These are phyloP conservation scores for Xylaria sp. DNA, from an alignment of 2,329 filamentous ascomycete species.

Conservation along the genomic window DNA sequence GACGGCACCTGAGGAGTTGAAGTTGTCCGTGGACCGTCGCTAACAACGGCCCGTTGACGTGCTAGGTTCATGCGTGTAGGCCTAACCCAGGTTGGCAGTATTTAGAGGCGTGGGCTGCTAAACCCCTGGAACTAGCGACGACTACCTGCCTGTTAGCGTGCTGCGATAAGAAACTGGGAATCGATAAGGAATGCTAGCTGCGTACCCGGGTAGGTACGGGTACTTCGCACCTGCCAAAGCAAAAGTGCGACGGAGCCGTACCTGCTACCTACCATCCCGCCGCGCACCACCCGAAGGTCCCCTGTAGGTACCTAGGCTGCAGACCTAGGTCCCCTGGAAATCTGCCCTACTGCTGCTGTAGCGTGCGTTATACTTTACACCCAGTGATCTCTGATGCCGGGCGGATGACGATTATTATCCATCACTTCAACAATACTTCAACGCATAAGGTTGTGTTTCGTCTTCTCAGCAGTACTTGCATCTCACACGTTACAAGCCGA, in stretches of 20 bases:
- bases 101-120: background rate
- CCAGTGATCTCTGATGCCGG: background rate
- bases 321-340: too few relatives aligned
- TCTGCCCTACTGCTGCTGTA: background rate
- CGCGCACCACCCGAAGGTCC: background rate
- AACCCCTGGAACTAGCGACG: slow-evolving; percentile 6
- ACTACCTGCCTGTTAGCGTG: slow-evolving; percentile 22
- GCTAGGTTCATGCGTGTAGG: background rate
- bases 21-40: too few relatives aligned
- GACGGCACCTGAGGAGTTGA: background rate
- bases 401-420: background rate
- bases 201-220: background rate
- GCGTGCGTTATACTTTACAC: background rate
- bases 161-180: slow-evolving; percentile 25
- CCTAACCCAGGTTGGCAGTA: background rate
- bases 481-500: background rate
- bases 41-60: too few relatives aligned
- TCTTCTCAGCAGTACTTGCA: background rate
- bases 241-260: background rate
- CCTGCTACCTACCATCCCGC: background rate
- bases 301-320: background rate
- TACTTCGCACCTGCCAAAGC: background rate
- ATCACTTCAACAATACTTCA: background rate
- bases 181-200: slow-evolving; percentile 20
- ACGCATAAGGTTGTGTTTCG: background rate